These are phyloP conservation scores for Solanum hybrid DNA, from an alignment of 305 asterid species.

Conservation along the genomic window DNA sequence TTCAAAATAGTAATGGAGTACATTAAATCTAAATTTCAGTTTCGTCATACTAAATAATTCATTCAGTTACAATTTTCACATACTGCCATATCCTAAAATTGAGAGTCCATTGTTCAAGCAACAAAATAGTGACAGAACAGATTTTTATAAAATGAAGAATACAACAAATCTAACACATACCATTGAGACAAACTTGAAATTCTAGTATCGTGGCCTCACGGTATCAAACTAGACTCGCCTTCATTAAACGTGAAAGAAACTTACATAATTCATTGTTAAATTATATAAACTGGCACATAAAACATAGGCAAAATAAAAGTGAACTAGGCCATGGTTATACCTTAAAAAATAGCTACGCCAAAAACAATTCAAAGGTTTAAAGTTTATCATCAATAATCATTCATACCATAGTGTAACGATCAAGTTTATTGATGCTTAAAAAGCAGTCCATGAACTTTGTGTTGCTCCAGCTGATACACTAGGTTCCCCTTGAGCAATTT, in stretches of 20 bases:
- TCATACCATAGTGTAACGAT: not conserved
- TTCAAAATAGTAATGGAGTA: too few species aligned
- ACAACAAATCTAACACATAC: not conserved
- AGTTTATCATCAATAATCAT: not conserved
- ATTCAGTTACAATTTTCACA: not conserved
- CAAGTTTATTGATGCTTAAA: not conserved
- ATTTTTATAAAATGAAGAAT: too few species aligned
- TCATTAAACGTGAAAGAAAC: not conserved
- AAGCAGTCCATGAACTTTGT: not conserved
- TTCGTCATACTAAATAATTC: not conserved
- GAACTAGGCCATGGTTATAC: not conserved
- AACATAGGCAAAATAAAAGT: not conserved
- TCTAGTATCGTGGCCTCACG: not conserved
- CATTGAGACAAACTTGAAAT: not conserved
- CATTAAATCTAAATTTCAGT: not conserved
- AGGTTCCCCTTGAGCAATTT: not conserved
- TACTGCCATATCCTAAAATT: not conserved
- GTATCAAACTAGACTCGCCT: not conserved
- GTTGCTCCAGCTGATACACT: not conserved
- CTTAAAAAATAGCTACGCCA: not conserved
- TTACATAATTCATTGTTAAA: not conserved
- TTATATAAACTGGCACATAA: too few species aligned
- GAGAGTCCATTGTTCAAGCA: not conserved
- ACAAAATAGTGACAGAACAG: not conserved
- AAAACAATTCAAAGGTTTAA: not conserved